phyloP scores from a whole-genome alignment of 2,329 filamentous ascomycete genomes.

The Alternaria metachromatica region DNA sequence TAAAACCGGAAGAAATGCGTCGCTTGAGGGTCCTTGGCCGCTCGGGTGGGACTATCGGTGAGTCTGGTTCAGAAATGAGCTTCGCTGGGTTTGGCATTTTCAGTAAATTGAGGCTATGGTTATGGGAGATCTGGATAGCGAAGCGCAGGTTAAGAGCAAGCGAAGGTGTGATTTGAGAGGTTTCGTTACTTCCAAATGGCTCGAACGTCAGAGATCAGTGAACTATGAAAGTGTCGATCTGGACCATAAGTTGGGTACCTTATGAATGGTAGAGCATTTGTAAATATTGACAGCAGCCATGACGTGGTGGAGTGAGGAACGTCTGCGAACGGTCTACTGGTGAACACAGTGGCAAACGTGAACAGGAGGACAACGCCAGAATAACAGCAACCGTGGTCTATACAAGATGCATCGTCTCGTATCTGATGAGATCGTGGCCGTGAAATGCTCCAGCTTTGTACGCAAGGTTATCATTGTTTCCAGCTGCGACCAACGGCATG shows the following conservation, averaged over 20 bases:
- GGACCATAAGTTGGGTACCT: neutral
- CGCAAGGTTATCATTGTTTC: neutral
- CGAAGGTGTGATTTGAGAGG: neutral
- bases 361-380: neutral
- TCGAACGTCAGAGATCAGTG: neutral
- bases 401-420: neutral
- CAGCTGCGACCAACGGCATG: neutral
- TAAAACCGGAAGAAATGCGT: constrained; percentile 22
- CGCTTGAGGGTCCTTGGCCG: constrained; percentile 21
- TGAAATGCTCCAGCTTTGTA: neutral
- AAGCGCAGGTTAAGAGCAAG: neutral
- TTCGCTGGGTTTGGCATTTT: constrained; percentile 4
- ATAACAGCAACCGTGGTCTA: neutral
- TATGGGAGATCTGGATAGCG: neutral
- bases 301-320: constrained; percentile 14
- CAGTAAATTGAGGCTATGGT: neutral
- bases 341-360: constrained; percentile 5
- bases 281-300: constrained; percentile 8
- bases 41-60: neutral
- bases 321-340: constrained; percentile 12
- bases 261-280: neutral
- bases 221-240: neutral
- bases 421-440: neutral
- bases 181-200: neutral
- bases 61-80: neutral